Evolutionary conservation across 805 yeast species (phyloP).

Genomic region (Lipomyces kockii): DNA sequence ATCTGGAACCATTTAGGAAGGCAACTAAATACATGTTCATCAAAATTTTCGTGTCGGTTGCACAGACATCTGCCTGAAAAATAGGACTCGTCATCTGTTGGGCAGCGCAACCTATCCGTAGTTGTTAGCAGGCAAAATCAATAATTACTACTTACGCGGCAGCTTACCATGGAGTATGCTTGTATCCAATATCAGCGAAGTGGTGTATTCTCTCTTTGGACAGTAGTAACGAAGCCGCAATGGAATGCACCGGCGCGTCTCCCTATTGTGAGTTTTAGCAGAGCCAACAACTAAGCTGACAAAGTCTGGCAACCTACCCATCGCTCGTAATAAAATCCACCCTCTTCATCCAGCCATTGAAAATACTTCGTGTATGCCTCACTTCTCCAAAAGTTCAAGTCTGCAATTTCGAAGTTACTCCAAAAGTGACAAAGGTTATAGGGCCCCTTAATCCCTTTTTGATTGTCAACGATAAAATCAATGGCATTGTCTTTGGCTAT

Average conservation of each 20-base stretch:
- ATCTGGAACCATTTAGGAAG: conserved; percentile 39
- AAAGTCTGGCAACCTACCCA: conserved; percentile 88
- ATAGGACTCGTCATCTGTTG: conserved; percentile 36
- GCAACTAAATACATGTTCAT: conserved; percentile 38
- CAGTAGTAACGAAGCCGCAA: conserved; percentile 63
- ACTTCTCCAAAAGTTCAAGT: conserved; percentile 60
- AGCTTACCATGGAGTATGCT: conserved; percentile 55
- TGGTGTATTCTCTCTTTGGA: conserved; percentile 58
- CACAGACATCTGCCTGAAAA: conserved; percentile 36
- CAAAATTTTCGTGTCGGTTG: conserved; percentile 36
- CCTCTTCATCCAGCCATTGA: conserved; percentile 60
- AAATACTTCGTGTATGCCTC: conserved; percentile 60
- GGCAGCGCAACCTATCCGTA: conserved; percentile 51
- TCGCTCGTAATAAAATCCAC: conserved; percentile 74
- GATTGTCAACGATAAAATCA: conserved; percentile 70
- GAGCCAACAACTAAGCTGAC: neutral
- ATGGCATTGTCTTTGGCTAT: conserved; percentile 66
- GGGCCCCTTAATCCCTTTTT: conserved; percentile 61
- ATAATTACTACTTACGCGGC: neutral
- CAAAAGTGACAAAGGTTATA: conserved; percentile 82
- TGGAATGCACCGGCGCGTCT: conserved; percentile 74
- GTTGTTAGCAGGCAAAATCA: conserved; percentile 62
- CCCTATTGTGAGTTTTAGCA: conserved; percentile 46
- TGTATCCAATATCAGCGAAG: conserved; percentile 65
- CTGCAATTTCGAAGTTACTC: conserved; percentile 76